phyloP scores from a whole-genome alignment of 1,284 basidiomycete genomes.

The Melampsora larici-populina region DNA sequence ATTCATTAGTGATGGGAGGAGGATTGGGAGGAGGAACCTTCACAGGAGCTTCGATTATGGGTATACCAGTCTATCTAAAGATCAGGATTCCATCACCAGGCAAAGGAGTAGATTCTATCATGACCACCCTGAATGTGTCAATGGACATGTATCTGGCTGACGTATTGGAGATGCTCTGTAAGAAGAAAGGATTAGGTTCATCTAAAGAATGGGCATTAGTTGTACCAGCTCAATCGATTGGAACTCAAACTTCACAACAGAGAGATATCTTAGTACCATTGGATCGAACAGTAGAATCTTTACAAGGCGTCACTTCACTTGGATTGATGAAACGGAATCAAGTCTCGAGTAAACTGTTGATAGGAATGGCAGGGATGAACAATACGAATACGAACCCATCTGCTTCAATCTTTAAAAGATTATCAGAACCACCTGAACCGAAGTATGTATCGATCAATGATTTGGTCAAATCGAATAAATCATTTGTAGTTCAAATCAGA shows the following conservation, averaged over 20 bases:
- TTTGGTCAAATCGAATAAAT: conserved; percentile 68
- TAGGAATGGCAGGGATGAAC: conserved; percentile 54
- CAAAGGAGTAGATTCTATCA: conserved; percentile 45
- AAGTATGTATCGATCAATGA: conserved; percentile 58
- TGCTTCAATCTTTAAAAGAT: conserved; percentile 88
- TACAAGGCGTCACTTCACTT: conserved; percentile 81
- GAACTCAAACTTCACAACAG: conserved; percentile 41
- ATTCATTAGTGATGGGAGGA: background rate
- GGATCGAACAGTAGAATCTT: conserved; percentile 88
- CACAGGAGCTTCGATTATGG: conserved; percentile 43
- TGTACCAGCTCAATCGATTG: conserved; percentile 41
- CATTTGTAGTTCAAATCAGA: conserved; percentile 51
- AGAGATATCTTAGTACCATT: conserved; percentile 74
- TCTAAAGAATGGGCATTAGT: conserved; percentile 51
- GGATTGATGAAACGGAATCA: conserved; percentile 74
- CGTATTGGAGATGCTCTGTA: conserved; percentile 66
- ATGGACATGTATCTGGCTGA: conserved; percentile 97
- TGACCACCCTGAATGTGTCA: conserved; percentile 56
- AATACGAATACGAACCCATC: conserved; percentile 66
- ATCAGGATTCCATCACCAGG: conserved; percentile 44
- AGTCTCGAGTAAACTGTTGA: conserved; percentile 64
- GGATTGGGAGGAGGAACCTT: conserved; percentile 26
- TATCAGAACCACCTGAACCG: conserved; percentile 69
- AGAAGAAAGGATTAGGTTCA: conserved; percentile 49
- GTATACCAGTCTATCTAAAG: conserved; percentile 44